A percentile compares a stretch with the other conserved stretches of the same genome.
These are phyloP conservation scores for Brassica nigra DNA, from an alignment of 345 rosid species.

Conservation along the genomic window DNA sequence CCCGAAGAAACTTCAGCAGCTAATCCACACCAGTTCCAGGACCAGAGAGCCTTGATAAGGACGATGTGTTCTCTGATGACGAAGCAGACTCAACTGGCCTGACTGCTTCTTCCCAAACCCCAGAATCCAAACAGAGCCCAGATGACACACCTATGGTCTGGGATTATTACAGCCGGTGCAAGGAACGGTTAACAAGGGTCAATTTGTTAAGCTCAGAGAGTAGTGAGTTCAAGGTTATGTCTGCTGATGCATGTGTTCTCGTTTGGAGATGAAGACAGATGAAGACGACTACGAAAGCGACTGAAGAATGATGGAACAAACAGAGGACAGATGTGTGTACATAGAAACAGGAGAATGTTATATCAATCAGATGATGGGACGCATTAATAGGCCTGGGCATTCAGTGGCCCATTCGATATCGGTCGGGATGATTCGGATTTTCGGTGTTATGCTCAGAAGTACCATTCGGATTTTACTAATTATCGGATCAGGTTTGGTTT, in stretches of 20 bases:
- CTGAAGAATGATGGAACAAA: slow-evolving; percentile 32
- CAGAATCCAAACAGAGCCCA: slow-evolving; percentile 36
- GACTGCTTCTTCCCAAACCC: slow-evolving; percentile 30
- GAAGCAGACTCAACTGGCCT: slow-evolving; percentile 48
- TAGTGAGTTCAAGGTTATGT: slow-evolving; percentile 75
- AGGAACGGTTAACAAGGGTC: slow-evolving; percentile 4
- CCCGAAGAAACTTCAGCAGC: slow-evolving; percentile 49
- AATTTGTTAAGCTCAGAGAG: slow-evolving; percentile 44
- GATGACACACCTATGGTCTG: slow-evolving; percentile 42
- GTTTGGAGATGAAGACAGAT: slow-evolving; percentile 51
- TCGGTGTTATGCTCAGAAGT: too few relatives aligned
- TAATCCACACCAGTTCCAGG: slow-evolving; percentile 41
- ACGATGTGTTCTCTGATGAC: slow-evolving; percentile 76
- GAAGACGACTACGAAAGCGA: slow-evolving; percentile 82
- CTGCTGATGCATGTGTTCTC: slow-evolving; percentile 83
- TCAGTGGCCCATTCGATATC: too few relatives aligned
- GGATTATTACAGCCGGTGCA: too few relatives aligned
- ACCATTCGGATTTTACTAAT: too few relatives aligned
- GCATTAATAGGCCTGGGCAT: slow-evolving; percentile 1
- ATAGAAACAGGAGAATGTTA: slow-evolving; percentile 23
- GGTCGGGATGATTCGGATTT: too few relatives aligned
- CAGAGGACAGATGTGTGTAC: slow-evolving; percentile 21
- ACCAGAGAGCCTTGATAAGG: slow-evolving; percentile 51
- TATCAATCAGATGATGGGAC: slow-evolving; percentile 24
- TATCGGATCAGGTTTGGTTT: too few relatives aligned